A percentile compares a stretch with the other conserved stretches of the same genome.
Evolutionary conservation across 1,139 yeast species (phyloP).

Genomic region (Nakaseomyces sp.): DNA sequence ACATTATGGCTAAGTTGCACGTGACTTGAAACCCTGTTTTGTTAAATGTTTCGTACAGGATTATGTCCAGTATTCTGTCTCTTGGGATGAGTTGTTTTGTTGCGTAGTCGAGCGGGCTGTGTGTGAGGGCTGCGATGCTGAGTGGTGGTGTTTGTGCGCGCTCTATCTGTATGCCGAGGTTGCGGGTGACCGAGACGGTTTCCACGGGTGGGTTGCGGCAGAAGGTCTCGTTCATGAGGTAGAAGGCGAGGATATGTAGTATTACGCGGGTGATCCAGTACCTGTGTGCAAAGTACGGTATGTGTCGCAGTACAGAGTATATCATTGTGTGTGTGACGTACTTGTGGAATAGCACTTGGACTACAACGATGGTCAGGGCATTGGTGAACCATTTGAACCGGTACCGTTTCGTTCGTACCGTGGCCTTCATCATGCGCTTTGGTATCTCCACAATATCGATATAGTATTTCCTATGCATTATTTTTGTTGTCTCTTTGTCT

Average conservation of each 20-base stretch:
- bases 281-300: background rate
- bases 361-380: background rate
- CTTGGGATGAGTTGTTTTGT: background rate
- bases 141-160: background rate
- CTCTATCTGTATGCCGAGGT: slow-evolving; percentile 1
- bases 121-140: background rate
- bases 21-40: slow-evolving; percentile 3
- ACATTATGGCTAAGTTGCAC: background rate
- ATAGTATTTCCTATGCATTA: slow-evolving; percentile 2
- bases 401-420: background rate
- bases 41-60: slow-evolving; percentile 1
- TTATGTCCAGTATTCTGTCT: slow-evolving; percentile 2
- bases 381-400: background rate
- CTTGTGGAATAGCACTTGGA: slow-evolving; percentile 1
- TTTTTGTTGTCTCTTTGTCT: background rate
- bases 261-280: background rate
- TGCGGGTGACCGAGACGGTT: background rate
- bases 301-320: background rate
- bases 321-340: slow-evolving; percentile 1
- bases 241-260: background rate
- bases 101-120: slow-evolving; percentile 1
- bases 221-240: background rate
- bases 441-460: slow-evolving; percentile 1
- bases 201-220: slow-evolving; percentile 1
- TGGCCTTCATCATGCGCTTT: background rate